These are phyloP conservation scores for Gossypium mustelinum DNA, from an alignment of 345 rosid genomes.

Conservation along the genomic window DNA sequence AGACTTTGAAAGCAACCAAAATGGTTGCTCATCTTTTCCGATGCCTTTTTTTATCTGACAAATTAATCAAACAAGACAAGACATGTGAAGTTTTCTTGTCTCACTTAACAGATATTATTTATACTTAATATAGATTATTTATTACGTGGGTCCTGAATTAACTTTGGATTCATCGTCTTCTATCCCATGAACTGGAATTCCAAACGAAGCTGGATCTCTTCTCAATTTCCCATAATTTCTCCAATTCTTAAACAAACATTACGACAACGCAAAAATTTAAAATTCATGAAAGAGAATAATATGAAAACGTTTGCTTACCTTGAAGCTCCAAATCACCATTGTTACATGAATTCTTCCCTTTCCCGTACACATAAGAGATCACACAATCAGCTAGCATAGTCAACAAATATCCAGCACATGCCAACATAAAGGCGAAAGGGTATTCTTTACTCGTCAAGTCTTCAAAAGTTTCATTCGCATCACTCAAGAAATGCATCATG, in stretches of 20 bases:
- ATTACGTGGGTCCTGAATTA: not conserved
- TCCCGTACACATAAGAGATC: slow-evolving; percentile 45
- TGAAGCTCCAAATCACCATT: slow-evolving; percentile 48
- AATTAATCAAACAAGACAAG: not conserved
- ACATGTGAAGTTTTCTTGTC: not conserved
- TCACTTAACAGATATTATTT: not conserved
- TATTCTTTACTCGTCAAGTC: slow-evolving; percentile 50
- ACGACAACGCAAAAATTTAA: not conserved
- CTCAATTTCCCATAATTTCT: not conserved
- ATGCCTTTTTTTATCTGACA: not conserved
- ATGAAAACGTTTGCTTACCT: slow-evolving; percentile 29
- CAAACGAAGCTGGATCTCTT: not conserved
- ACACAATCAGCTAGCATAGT: slow-evolving; percentile 73
- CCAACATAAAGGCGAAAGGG: slow-evolving; percentile 89
- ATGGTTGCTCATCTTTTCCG: not conserved
- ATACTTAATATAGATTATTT: not conserved
- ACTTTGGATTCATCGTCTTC: not conserved
- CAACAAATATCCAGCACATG: slow-evolving; percentile 62
- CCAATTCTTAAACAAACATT: not conserved
- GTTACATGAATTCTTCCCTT: slow-evolving; percentile 15
- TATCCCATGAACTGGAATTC: not conserved
- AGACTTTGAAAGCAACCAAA: not conserved
- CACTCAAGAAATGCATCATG: slow-evolving; percentile 77
- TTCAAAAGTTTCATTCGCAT: slow-evolving; percentile 64
- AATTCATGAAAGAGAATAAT: not conserved